Percentiles rank a stretch among this genome's conserved stretches.
Evolutionary conservation across 2,329 filamentous ascomycete genomes (phyloP).

Genomic region (Xylaria sp.): DNA sequence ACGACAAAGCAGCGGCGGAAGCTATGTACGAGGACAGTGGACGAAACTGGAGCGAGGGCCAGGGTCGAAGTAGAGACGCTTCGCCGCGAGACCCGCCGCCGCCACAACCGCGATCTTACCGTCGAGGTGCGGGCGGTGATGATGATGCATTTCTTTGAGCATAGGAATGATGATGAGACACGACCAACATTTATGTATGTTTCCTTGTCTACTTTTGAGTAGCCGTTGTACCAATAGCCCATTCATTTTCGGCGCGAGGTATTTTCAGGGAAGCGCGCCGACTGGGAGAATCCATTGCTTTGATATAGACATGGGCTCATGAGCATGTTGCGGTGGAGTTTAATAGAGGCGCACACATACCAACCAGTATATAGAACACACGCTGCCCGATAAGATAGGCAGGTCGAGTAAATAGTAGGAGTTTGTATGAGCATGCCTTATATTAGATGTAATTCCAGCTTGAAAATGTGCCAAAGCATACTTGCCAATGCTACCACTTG

Average conservation of each 20-base stretch:
- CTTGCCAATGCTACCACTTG: not conserved
- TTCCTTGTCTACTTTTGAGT: constrained; percentile 30
- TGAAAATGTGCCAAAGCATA: not conserved
- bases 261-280: constrained; percentile 3
- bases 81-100: constrained; percentile 41
- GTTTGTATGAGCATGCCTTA: not conserved
- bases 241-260: constrained; percentile 16
- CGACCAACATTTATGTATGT: constrained; percentile 41
- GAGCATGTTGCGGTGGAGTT: constrained; percentile 20
- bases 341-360: constrained; percentile 8
- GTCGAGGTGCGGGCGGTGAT: constrained; percentile 37
- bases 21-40: constrained; percentile 46
- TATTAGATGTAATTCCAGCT: not conserved
- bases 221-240: constrained; percentile 36
- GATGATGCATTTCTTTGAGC: constrained; percentile 41
- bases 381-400: not conserved
- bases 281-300: constrained; percentile 16
- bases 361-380: constrained; percentile 29
- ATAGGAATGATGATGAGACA: constrained; percentile 45
- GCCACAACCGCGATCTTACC: constrained; percentile 40
- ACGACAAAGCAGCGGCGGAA: constrained; percentile 47
- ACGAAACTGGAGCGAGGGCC: constrained; percentile 45
- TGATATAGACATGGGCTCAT: constrained; percentile 26
- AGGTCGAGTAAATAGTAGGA: constrained; percentile 18
- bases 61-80: constrained; percentile 37